A percentile compares a stretch with the other conserved stretches of the same genome.
These are phyloP conservation scores for Ceratopteris richardii DNA, from an alignment of 75 land plant species.

Conservation along the genomic window DNA sequence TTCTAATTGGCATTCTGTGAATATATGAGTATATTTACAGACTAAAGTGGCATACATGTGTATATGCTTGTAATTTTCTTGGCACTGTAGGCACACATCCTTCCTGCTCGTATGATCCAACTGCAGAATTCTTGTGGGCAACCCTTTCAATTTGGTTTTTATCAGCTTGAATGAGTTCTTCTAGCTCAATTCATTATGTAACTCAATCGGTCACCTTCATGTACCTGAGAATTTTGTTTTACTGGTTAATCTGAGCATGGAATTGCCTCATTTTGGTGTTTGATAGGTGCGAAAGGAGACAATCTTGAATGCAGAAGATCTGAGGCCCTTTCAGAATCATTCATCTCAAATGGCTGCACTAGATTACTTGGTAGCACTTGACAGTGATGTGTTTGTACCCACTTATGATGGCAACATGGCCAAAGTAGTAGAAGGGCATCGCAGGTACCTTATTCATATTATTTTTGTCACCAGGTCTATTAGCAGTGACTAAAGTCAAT, in stretches of 20 bases:
- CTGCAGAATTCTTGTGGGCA: no score
- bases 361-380: slow-evolving; percentile 50
- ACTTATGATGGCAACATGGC: slow-evolving; percentile 70
- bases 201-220: no score
- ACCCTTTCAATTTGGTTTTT: no score
- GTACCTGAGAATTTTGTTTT: no score
- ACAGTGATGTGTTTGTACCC: slow-evolving; percentile 54
- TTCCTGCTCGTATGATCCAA: no score
- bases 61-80: no score
- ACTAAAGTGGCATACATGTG: no score
- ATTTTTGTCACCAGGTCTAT: background rate
- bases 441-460: slow-evolving; percentile 10
- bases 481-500: background rate
- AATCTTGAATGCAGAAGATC: slow-evolving; percentile 30
- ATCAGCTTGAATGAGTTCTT: no score
- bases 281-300: slow-evolving; percentile 45
- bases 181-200: no score
- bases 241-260: background rate
- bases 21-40: no score
- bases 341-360: slow-evolving; percentile 51
- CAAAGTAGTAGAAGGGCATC: slow-evolving; percentile 54
- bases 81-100: no score
- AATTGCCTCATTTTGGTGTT: background rate
- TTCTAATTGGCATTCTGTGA: no score
- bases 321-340: slow-evolving; percentile 40